These are phyloP conservation scores for Agastache rugosa DNA, from an alignment of 257 asterid genomes.

Conservation along the genomic window DNA sequence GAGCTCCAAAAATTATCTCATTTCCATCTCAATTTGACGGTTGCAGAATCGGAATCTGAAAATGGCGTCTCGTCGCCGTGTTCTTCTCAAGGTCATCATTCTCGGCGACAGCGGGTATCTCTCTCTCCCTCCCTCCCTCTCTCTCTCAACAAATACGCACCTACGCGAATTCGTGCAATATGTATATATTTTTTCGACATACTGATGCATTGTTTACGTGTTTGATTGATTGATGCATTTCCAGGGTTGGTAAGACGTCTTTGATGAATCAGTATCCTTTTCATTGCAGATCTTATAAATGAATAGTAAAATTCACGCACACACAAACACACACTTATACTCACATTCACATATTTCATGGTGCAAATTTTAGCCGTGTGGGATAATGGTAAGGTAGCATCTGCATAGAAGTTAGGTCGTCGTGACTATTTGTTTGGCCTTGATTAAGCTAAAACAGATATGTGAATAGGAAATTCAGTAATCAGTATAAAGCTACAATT, in stretches of 20 bases:
- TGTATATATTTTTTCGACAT: background rate
- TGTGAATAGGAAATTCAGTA: slow-evolving; percentile 55
- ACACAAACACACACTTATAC: background rate
- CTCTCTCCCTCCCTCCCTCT: slow-evolving; percentile 16
- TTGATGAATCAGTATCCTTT: slow-evolving; percentile 53
- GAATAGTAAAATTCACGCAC: background rate
- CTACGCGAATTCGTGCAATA: background rate
- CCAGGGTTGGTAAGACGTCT: slow-evolving; percentile 55
- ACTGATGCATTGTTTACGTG: slow-evolving; percentile 19
- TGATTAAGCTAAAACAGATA: slow-evolving; percentile 48
- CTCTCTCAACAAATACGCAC: background rate
- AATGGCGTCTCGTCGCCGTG: slow-evolving; percentile 57
- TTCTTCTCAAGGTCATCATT: slow-evolving; percentile 54
- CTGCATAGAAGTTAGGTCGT: slow-evolving; percentile 11
- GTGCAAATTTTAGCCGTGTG: background rate
- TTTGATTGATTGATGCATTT: slow-evolving; percentile 26
- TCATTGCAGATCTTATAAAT: slow-evolving; percentile 24
- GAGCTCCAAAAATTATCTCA: slow-evolving; percentile 14
- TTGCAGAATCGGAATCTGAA: slow-evolving; percentile 26
- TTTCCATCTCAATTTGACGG: slow-evolving; percentile 23
- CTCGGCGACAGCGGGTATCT: slow-evolving; percentile 63
- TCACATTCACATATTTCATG: background rate
- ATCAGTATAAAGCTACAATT: slow-evolving; percentile 59
- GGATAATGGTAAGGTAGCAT: background rate
- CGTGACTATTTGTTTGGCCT: slow-evolving; percentile 31